Conservation (phyloP, 805 yeast species). For the Debaryomyces prosopidis region DNA sequence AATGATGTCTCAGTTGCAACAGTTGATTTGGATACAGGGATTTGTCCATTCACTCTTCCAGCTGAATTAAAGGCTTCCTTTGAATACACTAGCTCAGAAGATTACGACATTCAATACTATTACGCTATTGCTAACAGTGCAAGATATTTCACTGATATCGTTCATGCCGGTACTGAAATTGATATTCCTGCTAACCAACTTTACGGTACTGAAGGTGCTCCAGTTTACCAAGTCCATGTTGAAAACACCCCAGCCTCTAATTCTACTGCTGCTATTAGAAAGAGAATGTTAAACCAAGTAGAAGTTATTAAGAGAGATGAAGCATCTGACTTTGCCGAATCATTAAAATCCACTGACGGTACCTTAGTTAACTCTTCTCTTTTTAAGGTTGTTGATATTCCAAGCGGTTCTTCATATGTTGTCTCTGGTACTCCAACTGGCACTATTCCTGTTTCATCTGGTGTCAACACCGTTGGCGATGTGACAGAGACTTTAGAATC, state of each 20-base stretch:
- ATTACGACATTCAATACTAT: constrained; percentile 37
- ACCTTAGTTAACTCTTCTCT: constrained; percentile 16
- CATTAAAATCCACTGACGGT: constrained; percentile 27
- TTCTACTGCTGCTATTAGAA: constrained; percentile 43
- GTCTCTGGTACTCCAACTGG: constrained; percentile 20
- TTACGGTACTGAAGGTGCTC: constrained; percentile 20
- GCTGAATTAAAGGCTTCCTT: constrained; percentile 20
- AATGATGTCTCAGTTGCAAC: constrained; percentile 32
- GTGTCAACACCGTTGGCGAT: constrained; percentile 4
- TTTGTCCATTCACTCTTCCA: constrained; percentile 39
- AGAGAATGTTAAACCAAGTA: constrained; percentile 31
- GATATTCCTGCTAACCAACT: constrained; percentile 31
- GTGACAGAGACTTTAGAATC: constrained; percentile 11
- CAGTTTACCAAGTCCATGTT: constrained; percentile 30
- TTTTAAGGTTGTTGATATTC: constrained; percentile 15
- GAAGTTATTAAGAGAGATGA: constrained; percentile 32
- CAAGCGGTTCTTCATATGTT: constrained; percentile 18
- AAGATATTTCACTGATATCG: constrained; percentile 37
- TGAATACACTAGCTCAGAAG: constrained; percentile 25
- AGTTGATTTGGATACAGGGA: constrained; percentile 42
- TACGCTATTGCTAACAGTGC: constrained; percentile 23
- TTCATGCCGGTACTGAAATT: constrained; percentile 32
- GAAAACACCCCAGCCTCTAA: constrained; percentile 30
- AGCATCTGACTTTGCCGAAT: constrained; percentile 20
- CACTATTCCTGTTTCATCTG: constrained; percentile 12